Percentiles rank a stretch among this genome's conserved stretches.
phyloP scores from a whole-genome alignment of 2,329 filamentous ascomycete species.

The Pestalotiopsis sp. region DNA sequence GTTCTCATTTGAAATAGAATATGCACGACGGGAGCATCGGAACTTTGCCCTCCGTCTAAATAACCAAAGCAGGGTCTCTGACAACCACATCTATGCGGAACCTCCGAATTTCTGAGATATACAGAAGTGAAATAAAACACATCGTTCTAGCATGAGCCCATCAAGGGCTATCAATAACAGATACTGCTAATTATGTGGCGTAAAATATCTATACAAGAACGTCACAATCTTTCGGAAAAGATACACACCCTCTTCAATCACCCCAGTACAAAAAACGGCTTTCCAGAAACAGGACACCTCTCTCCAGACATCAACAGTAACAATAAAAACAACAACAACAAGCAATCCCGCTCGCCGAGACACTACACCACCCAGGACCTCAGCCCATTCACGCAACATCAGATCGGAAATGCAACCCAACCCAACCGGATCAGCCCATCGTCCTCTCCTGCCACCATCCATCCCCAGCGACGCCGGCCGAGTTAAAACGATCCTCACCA shows the following conservation, averaged over 20 bases:
- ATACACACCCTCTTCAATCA: not conserved
- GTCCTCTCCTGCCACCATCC: not conserved
- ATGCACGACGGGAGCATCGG: too few relatives aligned
- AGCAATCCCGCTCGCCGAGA: not conserved
- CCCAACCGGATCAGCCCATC: not conserved
- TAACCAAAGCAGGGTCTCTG: too few relatives aligned
- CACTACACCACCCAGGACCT: not conserved
- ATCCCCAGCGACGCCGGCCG: not conserved
- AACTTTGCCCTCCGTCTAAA: too few relatives aligned
- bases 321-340: not conserved
- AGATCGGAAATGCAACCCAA: not conserved
- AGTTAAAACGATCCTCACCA: not conserved
- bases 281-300: not conserved
- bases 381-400: not conserved
- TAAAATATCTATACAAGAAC: too few relatives aligned
- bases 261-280: not conserved
- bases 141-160: too few relatives aligned
- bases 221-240: too few relatives aligned
- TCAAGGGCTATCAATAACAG: too few relatives aligned
- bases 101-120: too few relatives aligned
- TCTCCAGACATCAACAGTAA: not conserved
- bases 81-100: too few relatives aligned
- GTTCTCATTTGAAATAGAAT: too few relatives aligned
- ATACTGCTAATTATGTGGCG: too few relatives aligned
- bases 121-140: too few relatives aligned